Evolutionary conservation across 2,329 filamentous ascomycete genomes (phyloP).

Genomic region (Bipolaris cookei): DNA sequence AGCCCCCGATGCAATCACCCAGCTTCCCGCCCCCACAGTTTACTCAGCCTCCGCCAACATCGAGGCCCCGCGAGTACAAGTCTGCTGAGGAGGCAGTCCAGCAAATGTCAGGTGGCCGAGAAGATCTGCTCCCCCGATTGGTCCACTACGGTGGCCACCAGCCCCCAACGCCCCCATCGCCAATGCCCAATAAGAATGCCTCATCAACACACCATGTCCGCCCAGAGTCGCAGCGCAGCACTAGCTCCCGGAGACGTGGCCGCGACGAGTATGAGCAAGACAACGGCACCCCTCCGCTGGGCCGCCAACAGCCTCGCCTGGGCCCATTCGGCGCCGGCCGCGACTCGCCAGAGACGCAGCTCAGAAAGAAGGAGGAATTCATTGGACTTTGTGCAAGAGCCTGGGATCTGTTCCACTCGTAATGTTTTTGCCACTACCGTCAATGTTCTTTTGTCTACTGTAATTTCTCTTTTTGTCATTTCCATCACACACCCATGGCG

Average conservation of each 20-base stretch:
- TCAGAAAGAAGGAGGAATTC: conserved; percentile 92
- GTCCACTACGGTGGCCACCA: conserved; percentile 96
- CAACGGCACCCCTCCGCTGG: conserved; percentile 82
- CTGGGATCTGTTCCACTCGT: conserved; percentile 98
- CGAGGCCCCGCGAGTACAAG: conserved; percentile 82
- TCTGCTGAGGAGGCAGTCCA: conserved; percentile 96
- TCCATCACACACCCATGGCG: conserved; percentile 19
- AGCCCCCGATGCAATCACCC: conserved; percentile 77
- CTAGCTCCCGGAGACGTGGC: conserved; percentile 73
- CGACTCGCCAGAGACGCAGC: conserved; percentile 81
- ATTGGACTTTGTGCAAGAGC: conserved; percentile 83
- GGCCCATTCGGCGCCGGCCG: conserved; percentile 80
- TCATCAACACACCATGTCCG: conserved; percentile 40
- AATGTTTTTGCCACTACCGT: conserved; percentile 22
- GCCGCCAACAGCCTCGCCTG: conserved; percentile 59
- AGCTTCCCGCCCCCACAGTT: conserved; percentile 66
- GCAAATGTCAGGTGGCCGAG: conserved; percentile 85
- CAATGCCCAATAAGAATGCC: conserved; percentile 59
- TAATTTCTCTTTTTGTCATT: conserved; percentile 13
- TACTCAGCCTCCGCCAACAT: conserved; percentile 58
- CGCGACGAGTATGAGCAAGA: conserved; percentile 91
- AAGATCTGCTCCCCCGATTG: conserved; percentile 89
- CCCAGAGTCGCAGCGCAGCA: conserved; percentile 55
- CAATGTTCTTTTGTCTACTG: not conserved
- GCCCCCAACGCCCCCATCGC: conserved; percentile 88